Evolutionary conservation across 2,329 filamentous ascomycete species (phyloP).

Genomic region (Trichoderma afroharzianum): DNA sequence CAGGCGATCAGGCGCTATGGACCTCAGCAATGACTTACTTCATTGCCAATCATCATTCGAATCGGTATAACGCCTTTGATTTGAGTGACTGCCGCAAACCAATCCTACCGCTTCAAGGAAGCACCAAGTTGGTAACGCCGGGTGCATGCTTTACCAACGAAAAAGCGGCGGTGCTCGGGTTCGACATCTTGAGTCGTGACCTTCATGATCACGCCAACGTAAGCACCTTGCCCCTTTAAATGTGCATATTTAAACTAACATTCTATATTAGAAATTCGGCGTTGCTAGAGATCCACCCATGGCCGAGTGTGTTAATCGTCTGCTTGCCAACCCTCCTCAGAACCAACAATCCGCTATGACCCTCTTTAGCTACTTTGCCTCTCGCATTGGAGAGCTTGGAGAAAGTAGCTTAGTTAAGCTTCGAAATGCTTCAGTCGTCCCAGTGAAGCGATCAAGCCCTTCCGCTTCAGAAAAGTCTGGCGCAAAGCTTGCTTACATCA

Average conservation of each 20-base stretch:
- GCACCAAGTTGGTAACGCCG: conserved; percentile 66
- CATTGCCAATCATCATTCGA: conserved; percentile 71
- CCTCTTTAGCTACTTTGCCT: conserved; percentile 80
- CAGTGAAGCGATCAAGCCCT: conserved; percentile 46
- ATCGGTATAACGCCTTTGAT: conserved; percentile 68
- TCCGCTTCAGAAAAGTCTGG: conserved; percentile 40
- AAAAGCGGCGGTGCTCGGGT: conserved; percentile 72
- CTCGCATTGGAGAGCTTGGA: conserved; percentile 69
- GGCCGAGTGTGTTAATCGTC: conserved; percentile 66
- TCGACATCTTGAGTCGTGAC: conserved; percentile 70
- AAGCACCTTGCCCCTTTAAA: conserved; percentile 24
- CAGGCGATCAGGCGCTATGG: conserved; percentile 55
- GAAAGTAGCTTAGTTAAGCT: conserved; percentile 58
- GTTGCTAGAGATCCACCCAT: conserved; percentile 81
- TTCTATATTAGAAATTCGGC: conserved; percentile 63
- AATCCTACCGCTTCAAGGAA: conserved; percentile 71
- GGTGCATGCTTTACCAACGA: conserved; percentile 80
- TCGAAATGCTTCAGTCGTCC: conserved; percentile 66
- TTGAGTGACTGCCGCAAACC: conserved; percentile 51
- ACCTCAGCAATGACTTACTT: conserved; percentile 76
- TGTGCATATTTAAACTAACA: conserved; percentile 9
- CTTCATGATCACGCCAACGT: conserved; percentile 71
- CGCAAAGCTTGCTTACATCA: conserved; percentile 40
- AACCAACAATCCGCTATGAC: conserved; percentile 62
- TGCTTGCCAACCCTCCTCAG: conserved; percentile 69